Conservation (phyloP, 2,329 filamentous ascomycete species). For the Colletotrichum cereale region DNA sequence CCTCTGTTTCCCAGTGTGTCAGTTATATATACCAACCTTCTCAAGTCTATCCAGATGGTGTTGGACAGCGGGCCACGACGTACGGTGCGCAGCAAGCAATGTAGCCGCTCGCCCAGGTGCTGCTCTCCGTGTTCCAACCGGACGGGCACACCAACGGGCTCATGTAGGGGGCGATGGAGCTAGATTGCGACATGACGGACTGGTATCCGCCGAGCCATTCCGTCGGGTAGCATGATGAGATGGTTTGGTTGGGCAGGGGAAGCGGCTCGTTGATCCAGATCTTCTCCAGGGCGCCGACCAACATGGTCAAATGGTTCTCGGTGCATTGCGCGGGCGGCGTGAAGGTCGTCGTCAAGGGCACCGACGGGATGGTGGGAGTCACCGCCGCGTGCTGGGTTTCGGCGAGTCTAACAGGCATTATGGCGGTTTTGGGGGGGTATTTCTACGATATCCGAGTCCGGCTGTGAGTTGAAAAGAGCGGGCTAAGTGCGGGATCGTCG, state of each 20-base stretch:
- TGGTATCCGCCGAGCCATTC: slow-evolving; percentile 33
- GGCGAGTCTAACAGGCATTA: slow-evolving; percentile 8
- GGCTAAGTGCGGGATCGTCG: not conserved
- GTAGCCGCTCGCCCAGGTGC: slow-evolving; percentile 35
- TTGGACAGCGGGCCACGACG: not conserved
- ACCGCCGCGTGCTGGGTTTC: not conserved
- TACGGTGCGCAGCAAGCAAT: slow-evolving; percentile 36
- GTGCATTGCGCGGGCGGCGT: slow-evolving; percentile 30
- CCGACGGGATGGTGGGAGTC: slow-evolving; percentile 20
- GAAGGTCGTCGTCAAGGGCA: slow-evolving; percentile 35
- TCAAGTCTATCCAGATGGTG: not conserved
- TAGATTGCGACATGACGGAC: slow-evolving; percentile 29
- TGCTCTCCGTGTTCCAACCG: slow-evolving; percentile 35
- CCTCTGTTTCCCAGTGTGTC: slow-evolving; percentile 1
- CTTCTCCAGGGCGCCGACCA: slow-evolving; percentile 38
- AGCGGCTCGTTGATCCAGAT: slow-evolving; percentile 38
- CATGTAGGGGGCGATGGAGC: slow-evolving; percentile 36
- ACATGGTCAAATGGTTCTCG: slow-evolving; percentile 36
- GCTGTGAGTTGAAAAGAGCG: not conserved
- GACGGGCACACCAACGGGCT: slow-evolving; percentile 33
- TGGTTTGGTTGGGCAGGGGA: slow-evolving; percentile 33
- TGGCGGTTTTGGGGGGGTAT: not conserved
- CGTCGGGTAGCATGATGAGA: slow-evolving; percentile 33
- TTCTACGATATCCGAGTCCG: not conserved
- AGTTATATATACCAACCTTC: not conserved